Base-by-base conservation (phyloP, 768 basidiomycete species). In the Hygrocybe punicea region DNA sequence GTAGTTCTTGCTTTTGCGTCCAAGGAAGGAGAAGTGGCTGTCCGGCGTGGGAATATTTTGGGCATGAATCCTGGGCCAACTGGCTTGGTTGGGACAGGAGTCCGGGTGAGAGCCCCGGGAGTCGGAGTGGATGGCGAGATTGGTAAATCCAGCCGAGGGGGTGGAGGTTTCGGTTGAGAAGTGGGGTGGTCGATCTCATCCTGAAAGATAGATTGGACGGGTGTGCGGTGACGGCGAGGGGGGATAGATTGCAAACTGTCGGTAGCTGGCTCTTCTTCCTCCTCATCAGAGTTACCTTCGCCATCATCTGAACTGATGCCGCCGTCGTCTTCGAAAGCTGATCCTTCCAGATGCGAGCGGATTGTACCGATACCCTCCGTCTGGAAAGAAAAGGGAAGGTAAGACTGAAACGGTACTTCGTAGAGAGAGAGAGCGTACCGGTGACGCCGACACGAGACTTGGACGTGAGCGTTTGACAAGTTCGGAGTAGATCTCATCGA, bases 351-450 rank as follows among this genome's bases (percentile, higher is more conserved):
- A 66, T 84, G 74, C 2, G 85, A 87, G 25, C 88, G 86, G 23
- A 91, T 74, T 2, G 93, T 94, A 51, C 92, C 92, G 25, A 93
- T 84, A 23, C 92, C 89, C 71, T 91, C 85, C 9, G 90, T 93
- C 91, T 94, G 63, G 42, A 34, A 37, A 37, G 29, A 23, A 42
- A 46, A 35, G 48, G 42, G 29, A 8, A 14, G 34, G 24, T 21
- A 45, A 16, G 42, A 44, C 2, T 45, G 35, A n/a, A 23, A 61
- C n/a, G 34, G 49, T 55, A 35, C 44, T 14, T 37, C n/a, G n/a
- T n/a, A n/a, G n/a, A 2, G 24, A 29, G 37, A 58, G 24, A 34
- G 39, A 1, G 78, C 86, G 58, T 63, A 91, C 90, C 1, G 92
- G 89, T 7, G 90, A 88, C 1, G 86, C 85, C 39, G 88, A 87